Percentiles rank a stretch among this genome's conserved stretches.
phyloP scores from a whole-genome alignment of 2,329 filamentous ascomycete genomes.

The Phaeoacremonium minimum region DNA sequence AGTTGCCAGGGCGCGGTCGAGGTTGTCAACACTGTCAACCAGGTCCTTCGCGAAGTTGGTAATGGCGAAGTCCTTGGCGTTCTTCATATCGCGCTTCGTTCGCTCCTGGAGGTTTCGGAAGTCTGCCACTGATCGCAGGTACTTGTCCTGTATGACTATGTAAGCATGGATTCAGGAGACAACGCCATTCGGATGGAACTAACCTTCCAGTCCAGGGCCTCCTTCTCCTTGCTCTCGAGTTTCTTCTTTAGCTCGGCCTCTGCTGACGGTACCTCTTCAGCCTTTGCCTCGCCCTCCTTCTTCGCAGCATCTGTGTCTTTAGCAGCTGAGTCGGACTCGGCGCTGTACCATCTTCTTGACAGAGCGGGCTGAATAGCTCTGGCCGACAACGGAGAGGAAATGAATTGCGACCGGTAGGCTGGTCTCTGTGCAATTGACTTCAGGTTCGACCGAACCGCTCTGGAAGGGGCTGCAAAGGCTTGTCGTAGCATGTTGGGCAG shows the following conservation, averaged over 20 bases:
- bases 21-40: conserved; percentile 92
- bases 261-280: conserved; percentile 15
- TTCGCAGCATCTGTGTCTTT: conserved; percentile 21
- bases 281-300: conserved; percentile 20
- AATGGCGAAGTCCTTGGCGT: conserved; percentile 87
- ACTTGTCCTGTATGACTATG: conserved; percentile 68
- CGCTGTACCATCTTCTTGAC: conserved; percentile 44
- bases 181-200: conserved; percentile 15
- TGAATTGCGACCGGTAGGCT: conserved; percentile 30
- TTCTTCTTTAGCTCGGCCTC: conserved; percentile 44
- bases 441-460: conserved; percentile 36
- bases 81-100: conserved; percentile 83
- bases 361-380: conserved; percentile 28
- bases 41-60: conserved; percentile 94
- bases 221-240: conserved; percentile 47
- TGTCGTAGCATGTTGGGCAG: conserved; percentile 38
- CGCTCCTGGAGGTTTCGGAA: conserved; percentile 98
- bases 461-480: conserved; percentile 35
- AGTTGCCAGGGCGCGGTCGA: conserved; percentile 83
- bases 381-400: conserved; percentile 24
- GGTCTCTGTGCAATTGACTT: conserved; percentile 28
- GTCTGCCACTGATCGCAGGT: conserved; percentile 88
- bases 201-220: conserved; percentile 78
- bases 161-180: conserved; percentile 2
- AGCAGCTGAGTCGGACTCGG: conserved; percentile 31